Evolutionary conservation across 2,329 filamentous ascomycete genomes (phyloP).

Genomic region (Hypoxylon sp.): DNA sequence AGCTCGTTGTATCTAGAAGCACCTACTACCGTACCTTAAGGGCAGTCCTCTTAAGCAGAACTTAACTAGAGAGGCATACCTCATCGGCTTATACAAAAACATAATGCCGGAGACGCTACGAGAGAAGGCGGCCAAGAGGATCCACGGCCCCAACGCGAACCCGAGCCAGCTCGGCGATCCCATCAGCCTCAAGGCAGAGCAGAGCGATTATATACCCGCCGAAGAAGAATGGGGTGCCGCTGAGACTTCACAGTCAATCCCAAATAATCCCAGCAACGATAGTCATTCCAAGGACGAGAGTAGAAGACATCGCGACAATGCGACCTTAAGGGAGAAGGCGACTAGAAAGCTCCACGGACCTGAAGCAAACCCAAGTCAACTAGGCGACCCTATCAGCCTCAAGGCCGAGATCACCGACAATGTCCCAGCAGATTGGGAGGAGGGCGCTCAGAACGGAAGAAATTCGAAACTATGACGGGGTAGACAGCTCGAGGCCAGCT

Average conservation of each 20-base stretch:
- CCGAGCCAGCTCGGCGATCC: conserved; percentile 59
- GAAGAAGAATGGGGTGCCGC: conserved; percentile 48
- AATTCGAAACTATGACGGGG: conserved; percentile 50
- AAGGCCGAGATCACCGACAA: conserved; percentile 45
- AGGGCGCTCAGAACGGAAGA: conserved; percentile 40
- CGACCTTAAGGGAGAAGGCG: conserved; percentile 46
- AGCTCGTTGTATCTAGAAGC: neutral
- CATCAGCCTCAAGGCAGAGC: conserved; percentile 59
- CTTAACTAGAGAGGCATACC: neutral
- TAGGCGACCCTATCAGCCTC: conserved; percentile 49
- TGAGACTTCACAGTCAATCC: conserved; percentile 15
- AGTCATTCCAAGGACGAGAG: conserved; percentile 1
- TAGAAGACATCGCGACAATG: conserved; percentile 1
- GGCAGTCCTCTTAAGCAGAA: neutral
- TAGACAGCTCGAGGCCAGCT: neutral
- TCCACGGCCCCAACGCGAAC: conserved; percentile 54
- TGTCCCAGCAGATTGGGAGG: conserved; percentile 42
- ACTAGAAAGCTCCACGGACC: conserved; percentile 44
- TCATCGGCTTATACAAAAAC: neutral
- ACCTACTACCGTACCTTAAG: neutral
- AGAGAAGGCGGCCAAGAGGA: conserved; percentile 51
- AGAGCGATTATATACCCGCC: conserved; percentile 52
- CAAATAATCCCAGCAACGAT: neutral
- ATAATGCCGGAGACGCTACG: conserved; percentile 51
- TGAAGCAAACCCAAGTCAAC: conserved; percentile 47